Evolutionary conservation across 768 basidiomycete genomes (phyloP).

Genomic region (Butyriboletus loyo): DNA sequence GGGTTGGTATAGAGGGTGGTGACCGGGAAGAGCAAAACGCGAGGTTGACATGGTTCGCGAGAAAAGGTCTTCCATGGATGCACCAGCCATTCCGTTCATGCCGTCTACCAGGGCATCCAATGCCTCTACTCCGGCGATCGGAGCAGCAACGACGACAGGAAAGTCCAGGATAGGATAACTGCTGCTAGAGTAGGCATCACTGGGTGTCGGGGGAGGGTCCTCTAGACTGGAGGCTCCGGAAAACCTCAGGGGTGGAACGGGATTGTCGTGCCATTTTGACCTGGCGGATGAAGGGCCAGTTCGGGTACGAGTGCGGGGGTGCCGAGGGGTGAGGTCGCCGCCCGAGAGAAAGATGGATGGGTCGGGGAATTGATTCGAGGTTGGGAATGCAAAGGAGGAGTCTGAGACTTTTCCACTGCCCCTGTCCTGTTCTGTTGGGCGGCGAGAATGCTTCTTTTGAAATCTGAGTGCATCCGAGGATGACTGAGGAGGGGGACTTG

Average conservation of each 20-base stretch:
- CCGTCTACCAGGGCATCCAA: conserved; percentile 89
- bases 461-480: conserved; percentile 7
- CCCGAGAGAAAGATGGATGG: conserved; percentile 22
- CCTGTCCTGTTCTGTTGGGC: conserved; percentile 25
- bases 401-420: conserved; percentile 26
- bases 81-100: conserved; percentile 87
- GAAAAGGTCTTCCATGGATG: conserved; percentile 53
- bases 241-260: conserved; percentile 53
- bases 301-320: conserved; percentile 50
- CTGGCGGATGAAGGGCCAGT: conserved; percentile 53
- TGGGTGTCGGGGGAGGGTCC: conserved; percentile 70
- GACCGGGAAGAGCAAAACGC: conserved; percentile 54
- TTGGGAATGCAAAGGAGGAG: conserved; percentile 27
- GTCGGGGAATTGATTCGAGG: conserved; percentile 26
- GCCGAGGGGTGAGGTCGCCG: conserved; percentile 35
- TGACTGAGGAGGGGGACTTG: conserved; percentile 34
- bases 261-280: conserved; percentile 41
- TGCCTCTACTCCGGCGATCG: conserved; percentile 74
- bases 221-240: conserved; percentile 74
- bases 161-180: conserved; percentile 40
- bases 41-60: conserved; percentile 43
- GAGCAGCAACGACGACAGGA: conserved; percentile 71
- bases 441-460: conserved; percentile 25
- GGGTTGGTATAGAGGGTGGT: conserved; percentile 78
- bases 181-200: conserved; percentile 37